phyloP scores from a whole-genome alignment of 345 rosid genomes.

The Hibiscus syriacus region DNA sequence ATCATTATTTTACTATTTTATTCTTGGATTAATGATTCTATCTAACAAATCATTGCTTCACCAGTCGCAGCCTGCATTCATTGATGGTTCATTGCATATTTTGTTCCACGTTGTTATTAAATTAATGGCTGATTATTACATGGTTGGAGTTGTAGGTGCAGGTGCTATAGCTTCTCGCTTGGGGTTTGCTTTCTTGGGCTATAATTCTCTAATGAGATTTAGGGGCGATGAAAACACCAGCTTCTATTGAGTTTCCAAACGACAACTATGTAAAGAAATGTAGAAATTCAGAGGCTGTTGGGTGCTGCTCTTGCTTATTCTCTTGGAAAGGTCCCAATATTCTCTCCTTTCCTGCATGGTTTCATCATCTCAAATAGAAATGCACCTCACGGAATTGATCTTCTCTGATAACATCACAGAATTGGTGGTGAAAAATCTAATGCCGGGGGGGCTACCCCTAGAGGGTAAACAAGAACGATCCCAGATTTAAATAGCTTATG shows the following conservation, averaged over 20 bases:
- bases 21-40: too few relatives aligned
- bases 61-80: too few relatives aligned
- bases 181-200: not conserved
- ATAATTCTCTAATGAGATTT: not conserved
- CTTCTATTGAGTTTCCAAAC: not conserved
- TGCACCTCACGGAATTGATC: too few relatives aligned
- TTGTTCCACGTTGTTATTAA: not conserved
- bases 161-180: not conserved
- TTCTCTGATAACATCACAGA: too few relatives aligned
- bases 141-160: not conserved
- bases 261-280: not conserved
- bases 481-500: not conserved
- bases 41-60: too few relatives aligned
- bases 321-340: slow-evolving; percentile 11
- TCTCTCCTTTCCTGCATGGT: not conserved
- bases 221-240: not conserved
- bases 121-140: not conserved
- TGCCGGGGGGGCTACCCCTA: slow-evolving; percentile 15
- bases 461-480: slow-evolving; percentile 9
- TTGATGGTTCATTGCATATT: not conserved
- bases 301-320: slow-evolving; percentile 50
- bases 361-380: too few relatives aligned
- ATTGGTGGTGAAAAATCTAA: too few relatives aligned
- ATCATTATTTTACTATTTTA: too few relatives aligned
- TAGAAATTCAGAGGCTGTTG: not conserved